Percentiles rank a stretch among this genome's conserved stretches.
These are phyloP conservation scores for Blumeria hordei DNA, from an alignment of 2,329 filamentous ascomycete genomes.

Conservation along the genomic window DNA sequence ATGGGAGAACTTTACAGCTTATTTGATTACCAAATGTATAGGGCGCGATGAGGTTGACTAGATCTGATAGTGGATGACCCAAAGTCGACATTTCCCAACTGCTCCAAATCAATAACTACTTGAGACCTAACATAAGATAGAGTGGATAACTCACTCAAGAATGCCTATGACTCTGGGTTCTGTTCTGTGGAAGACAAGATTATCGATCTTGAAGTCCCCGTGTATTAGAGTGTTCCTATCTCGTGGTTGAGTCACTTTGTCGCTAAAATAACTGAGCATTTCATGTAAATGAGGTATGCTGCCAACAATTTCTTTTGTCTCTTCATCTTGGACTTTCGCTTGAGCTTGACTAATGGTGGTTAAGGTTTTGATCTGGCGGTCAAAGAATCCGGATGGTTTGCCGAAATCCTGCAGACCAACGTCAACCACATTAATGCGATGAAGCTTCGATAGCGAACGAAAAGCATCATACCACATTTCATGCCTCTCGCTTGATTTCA, in stretches of 20 bases:
- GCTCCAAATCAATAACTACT: background rate
- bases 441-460: conserved; percentile 62
- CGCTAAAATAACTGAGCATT: conserved; percentile 53
- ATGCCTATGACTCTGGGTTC: conserved; percentile 78
- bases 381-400: conserved; percentile 53
- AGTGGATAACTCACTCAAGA: conserved; percentile 37
- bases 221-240: conserved; percentile 68
- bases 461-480: conserved; percentile 75
- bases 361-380: conserved; percentile 68
- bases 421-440: conserved; percentile 41
- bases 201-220: conserved; percentile 93
- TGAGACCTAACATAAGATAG: background rate
- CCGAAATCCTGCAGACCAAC: conserved; percentile 55
- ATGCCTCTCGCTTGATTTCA: conserved; percentile 41
- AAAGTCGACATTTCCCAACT: conserved; percentile 96
- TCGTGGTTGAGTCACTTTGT: conserved; percentile 42
- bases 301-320: conserved; percentile 54
- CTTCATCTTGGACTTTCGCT: conserved; percentile 48
- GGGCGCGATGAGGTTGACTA: conserved; percentile 50
- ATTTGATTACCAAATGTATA: conserved; percentile 15
- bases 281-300: conserved; percentile 64
- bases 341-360: conserved; percentile 55
- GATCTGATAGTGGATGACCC: conserved; percentile 81
- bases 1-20: conserved; percentile 15
- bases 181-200: conserved; percentile 71